Conservation (phyloP, 129 eudicot genomes). For the Flaveria sonorensis region DNA sequence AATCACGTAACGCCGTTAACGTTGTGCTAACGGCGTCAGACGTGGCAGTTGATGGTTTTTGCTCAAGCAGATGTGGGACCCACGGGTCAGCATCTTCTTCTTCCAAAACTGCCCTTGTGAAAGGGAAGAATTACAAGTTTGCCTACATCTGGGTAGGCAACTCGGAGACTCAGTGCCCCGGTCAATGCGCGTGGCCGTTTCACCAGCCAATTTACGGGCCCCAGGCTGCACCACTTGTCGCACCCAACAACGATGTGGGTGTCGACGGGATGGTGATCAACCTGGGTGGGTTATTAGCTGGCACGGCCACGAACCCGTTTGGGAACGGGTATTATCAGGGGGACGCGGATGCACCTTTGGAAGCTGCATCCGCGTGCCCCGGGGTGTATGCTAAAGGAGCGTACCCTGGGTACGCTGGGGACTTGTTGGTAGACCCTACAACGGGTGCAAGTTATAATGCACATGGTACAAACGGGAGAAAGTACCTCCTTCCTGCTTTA, state of each 20-base stretch:
- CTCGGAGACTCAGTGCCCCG: conserved; percentile 61
- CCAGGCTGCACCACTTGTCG: conserved; percentile 48
- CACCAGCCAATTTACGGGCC: conserved; percentile 57
- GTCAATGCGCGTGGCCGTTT: conserved; percentile 68
- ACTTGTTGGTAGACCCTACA: conserved; percentile 33
- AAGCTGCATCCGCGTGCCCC: conserved; percentile 49
- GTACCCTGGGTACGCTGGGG: conserved; percentile 52
- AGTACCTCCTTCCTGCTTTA: conserved; percentile 39
- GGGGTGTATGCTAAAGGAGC: conserved; percentile 47
- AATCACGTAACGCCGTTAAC: conserved; percentile 40
- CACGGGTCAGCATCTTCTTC: conserved; percentile 34
- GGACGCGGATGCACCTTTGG: conserved; percentile 38
- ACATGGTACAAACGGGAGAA: conserved; percentile 39
- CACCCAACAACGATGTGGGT: conserved; percentile 50
- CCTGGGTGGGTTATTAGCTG: conserved; percentile 41
- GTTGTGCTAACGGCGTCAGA: conserved; percentile 55
- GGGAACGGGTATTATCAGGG: conserved; percentile 55
- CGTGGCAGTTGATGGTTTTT: conserved; percentile 52
- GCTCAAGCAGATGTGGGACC: conserved; percentile 59
- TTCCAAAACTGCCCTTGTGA: conserved; percentile 3
- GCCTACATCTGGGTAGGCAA: conserved; percentile 57
- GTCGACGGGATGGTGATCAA: conserved; percentile 48
- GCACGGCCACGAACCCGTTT: conserved; percentile 49
- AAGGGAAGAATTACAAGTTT: conserved; percentile 37
- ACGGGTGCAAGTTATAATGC: conserved; percentile 53